Evolutionary conservation across 1,284 basidiomycete species (phyloP).

Genomic region (Heterobasidion occidentale): DNA sequence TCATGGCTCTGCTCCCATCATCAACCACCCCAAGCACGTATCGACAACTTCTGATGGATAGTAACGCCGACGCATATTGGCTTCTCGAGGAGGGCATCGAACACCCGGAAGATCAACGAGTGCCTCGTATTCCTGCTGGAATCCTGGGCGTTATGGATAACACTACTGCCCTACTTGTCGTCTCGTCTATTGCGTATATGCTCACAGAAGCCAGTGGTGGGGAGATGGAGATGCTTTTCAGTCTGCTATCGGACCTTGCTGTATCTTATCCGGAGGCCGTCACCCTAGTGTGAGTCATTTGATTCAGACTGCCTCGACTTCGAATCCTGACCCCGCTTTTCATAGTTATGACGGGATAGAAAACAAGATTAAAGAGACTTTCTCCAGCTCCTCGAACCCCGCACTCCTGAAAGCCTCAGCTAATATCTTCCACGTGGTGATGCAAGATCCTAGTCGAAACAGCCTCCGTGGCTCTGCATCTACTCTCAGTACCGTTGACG

Average conservation of each 20-base stretch:
- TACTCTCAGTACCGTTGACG: constrained; percentile 58
- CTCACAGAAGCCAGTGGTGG: constrained; percentile 71
- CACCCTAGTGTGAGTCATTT: constrained; percentile 56
- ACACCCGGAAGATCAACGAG: constrained; percentile 39
- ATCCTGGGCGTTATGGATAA: constrained; percentile 62
- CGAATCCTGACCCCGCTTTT: constrained; percentile 9
- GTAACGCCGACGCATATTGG: constrained; percentile 46
- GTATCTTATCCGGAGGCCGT: constrained; percentile 66
- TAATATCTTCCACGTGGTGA: constrained; percentile 63
- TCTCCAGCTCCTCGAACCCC: constrained; percentile 68
- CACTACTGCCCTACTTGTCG: constrained; percentile 62
- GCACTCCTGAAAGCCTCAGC: constrained; percentile 66
- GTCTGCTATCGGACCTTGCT: constrained; percentile 71
- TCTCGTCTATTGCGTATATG: constrained; percentile 74
- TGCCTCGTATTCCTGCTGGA: constrained; percentile 46
- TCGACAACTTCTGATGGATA: constrained; percentile 52
- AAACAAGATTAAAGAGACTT: constrained; percentile 71
- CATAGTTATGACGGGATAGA: constrained; percentile 72
- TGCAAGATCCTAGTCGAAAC: constrained; percentile 44
- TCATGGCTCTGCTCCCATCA: constrained; percentile 71
- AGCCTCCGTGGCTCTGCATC: constrained; percentile 48
- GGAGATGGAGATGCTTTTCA: constrained; percentile 78
- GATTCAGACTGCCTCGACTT: constrained; percentile 2
- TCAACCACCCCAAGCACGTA: constrained; percentile 52
- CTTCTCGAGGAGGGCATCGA: constrained; percentile 28